Conservation (phyloP, 257 asterid species). For the Anisodus tanguticus region DNA sequence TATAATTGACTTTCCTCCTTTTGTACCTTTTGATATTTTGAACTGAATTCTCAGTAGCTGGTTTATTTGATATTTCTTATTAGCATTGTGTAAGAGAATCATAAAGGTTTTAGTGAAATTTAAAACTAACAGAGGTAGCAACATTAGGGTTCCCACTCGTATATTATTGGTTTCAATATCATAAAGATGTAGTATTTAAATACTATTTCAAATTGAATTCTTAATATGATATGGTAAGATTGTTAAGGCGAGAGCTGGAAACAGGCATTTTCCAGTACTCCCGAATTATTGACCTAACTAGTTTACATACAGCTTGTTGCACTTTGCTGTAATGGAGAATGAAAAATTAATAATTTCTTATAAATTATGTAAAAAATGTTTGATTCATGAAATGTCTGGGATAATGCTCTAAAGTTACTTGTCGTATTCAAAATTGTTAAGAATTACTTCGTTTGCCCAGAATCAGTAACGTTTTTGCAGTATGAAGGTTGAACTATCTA, state of each 20-base stretch:
- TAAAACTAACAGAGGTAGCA: slow-evolving; percentile 19
- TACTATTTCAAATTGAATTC: not conserved
- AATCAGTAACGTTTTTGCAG: not conserved
- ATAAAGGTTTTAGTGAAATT: not conserved
- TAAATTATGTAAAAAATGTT: not conserved
- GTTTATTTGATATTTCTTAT: not conserved
- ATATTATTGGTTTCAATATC: not conserved
- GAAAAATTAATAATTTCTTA: not conserved
- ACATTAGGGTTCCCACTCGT: not conserved
- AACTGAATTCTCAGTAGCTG: not conserved
- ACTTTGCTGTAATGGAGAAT: not conserved
- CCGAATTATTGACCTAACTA: not conserved
- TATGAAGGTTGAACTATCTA: not conserved
- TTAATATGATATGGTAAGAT: not conserved
- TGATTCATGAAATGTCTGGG: not conserved
- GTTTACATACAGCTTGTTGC: not conserved
- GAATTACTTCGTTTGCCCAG: slow-evolving; percentile 7
- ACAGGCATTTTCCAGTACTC: not conserved
- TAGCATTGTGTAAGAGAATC: not conserved
- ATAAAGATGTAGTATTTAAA: not conserved
- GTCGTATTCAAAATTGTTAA: not conserved
- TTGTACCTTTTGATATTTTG: not conserved
- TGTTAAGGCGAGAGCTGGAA: not conserved
- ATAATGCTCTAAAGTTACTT: not conserved
- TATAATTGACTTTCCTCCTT: slow-evolving; percentile 22